Evolutionary conservation across 2,329 filamentous ascomycete genomes (phyloP), one percentile per base, ranked within the genome.

Genomic region (Fusarium camptoceras): DNA sequence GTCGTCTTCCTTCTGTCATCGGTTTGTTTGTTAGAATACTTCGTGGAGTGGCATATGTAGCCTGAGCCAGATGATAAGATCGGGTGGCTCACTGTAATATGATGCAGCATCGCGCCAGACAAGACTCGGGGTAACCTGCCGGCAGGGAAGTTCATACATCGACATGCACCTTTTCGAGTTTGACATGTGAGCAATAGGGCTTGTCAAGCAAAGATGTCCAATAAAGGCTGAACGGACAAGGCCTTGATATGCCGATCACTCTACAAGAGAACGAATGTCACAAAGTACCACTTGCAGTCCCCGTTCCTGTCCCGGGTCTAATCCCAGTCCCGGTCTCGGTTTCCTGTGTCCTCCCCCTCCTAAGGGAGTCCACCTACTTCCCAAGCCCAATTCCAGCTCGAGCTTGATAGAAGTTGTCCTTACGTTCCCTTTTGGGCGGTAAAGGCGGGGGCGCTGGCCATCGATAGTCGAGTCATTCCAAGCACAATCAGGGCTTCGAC

Each of bases 131-230:
- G 31, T 53, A 48, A 15, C 39, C 39, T 37, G 39, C 50, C 58
- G 44, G 16, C 53, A 64, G 39, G 67, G 61, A 63, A 58, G 27
- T 54, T 71, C 55, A 70, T 66, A 59, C 59, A 58, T 71, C 50
- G 51, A 39, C 47, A 70, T 73, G 68, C 62, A 66, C 56, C 66
- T 55, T 66, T 70, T 65, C 65, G 68, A 65, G 63, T 64, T 75
- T 75, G 69, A 75, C 73, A 75, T 75, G 73, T 75, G 73, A 75
- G 73, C 62, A 48, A 72, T 75, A 75, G 70, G 71, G 64, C 64
- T 69, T 68, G 50, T 59, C 51, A 73, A 64, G 49, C 51, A 51
- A 73, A 67, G 55, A 61, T 61, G 55, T 65, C 69, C 73, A 74
- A 75, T 75, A 59, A 68, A 67, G 69, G 44, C 56, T 56, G 64